Base-by-base conservation (phyloP, 208 protist species). In the Trypanosoma platydactyli region DNA sequence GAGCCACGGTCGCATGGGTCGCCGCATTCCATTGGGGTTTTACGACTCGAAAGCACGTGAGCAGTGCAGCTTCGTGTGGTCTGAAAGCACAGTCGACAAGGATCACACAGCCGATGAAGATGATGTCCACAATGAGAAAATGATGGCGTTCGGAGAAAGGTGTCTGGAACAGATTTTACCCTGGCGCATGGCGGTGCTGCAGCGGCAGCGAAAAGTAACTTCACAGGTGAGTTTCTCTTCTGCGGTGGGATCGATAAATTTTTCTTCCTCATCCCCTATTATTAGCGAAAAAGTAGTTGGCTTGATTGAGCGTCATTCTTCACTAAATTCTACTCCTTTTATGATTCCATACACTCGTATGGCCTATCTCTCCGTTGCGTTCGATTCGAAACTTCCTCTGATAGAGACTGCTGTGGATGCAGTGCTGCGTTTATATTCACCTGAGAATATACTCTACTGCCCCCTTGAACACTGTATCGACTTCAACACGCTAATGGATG, bases 381-480 rank as follows among this genome's bases (percentile, higher is more conserved):
- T 50, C 48, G 48, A 62, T 2, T 53, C 65, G 44, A 72, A 72
- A 33, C 60, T 49, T 3, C 51, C 54, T 3, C 51, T 69, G 20
- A 42, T 75, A 29, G 45, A 64, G 4, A 33, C 25, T 62, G 70
- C 50, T 25, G 64, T 49, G 48, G 18, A 42, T 5, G 65, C 52
- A 1, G 18, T 59, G 0, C 11, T 53, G n/a, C 46, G 48, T 29
- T 38, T 24, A 11, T 20, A 24, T 18, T 6, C 22, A 6, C 38
- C 50, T 16, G 35, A 71, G 11, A 22, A 42, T 7, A 45, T 84
- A 3, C 79, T 79, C 44, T 81, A 78, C 51, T 91, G 85, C 55
- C 85, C 81, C 7, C 29, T 91, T 3, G 72, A 80, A 15, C 85
- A 91, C 63, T 68, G 64, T 33, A 61, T 86, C 13, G 81, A 91